Evolutionary conservation across 1,139 yeast genomes (phyloP).

Genomic region (Citeromyces hawaiiensis): DNA sequence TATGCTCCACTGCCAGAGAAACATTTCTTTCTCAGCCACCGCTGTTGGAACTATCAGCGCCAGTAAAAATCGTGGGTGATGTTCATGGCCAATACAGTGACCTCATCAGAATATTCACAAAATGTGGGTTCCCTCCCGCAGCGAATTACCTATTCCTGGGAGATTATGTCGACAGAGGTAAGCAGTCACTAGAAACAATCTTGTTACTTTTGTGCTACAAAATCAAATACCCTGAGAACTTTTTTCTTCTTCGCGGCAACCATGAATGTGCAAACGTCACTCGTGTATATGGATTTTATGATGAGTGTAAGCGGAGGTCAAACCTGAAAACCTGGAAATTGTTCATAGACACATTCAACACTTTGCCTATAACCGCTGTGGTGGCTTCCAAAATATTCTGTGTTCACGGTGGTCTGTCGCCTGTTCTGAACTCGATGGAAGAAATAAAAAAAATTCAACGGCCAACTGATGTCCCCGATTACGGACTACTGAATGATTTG

Average conservation of each 20-base stretch:
- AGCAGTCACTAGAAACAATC: constrained; percentile 72
- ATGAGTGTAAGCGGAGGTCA: constrained; percentile 72
- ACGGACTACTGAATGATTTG: constrained; percentile 68
- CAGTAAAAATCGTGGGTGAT: constrained; percentile 81
- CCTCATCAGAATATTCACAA: constrained; percentile 56
- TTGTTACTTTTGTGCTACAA: constrained; percentile 59
- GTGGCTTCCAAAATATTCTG: constrained; percentile 78
- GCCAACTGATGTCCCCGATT: constrained; percentile 83
- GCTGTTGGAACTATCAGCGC: constrained; percentile 62
- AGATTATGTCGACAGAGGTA: constrained; percentile 80
- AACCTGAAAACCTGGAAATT: constrained; percentile 60
- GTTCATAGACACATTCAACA: constrained; percentile 73
- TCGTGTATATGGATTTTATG: constrained; percentile 77
- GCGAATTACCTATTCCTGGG: constrained; percentile 72
- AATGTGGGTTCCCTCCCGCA: constrained; percentile 73
- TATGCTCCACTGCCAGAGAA: constrained; percentile 56
- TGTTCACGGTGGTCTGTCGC: constrained; percentile 85
- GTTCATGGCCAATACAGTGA: constrained; percentile 79
- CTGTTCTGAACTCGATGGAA: constrained; percentile 48
- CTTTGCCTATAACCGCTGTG: constrained; percentile 78
- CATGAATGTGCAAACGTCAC: constrained; percentile 81
- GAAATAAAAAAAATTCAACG: constrained; percentile 62
- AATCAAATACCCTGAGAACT: constrained; percentile 72
- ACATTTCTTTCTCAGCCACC: constrained; percentile 70
- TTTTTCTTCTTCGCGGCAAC: constrained; percentile 73